Evolutionary conservation across 768 basidiomycete genomes (phyloP).

Genomic region (Mrakia blollopis): DNA sequence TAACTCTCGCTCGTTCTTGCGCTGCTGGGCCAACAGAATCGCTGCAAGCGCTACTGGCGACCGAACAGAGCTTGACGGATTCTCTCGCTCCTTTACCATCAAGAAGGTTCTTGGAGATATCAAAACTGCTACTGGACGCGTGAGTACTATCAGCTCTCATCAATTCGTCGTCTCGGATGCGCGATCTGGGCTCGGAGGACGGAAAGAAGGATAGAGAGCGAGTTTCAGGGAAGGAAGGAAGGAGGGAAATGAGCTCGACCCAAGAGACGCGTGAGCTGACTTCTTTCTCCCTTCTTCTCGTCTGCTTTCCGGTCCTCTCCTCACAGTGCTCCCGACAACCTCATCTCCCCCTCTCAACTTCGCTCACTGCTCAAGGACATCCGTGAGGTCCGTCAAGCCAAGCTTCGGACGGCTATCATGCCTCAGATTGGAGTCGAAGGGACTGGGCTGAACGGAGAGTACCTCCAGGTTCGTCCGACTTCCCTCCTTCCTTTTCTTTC

Average conservation of each 20-base stretch:
- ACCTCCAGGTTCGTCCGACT: conserved; percentile 65
- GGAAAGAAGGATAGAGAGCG: neutral
- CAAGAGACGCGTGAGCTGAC: neutral
- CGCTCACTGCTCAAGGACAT: conserved; percentile 84
- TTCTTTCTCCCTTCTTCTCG: no score
- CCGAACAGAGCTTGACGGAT: conserved; percentile 60
- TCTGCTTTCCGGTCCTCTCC: no score
- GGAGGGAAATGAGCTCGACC: neutral
- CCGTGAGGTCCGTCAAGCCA: conserved; percentile 92
- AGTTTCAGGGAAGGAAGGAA: neutral
- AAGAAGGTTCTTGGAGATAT: conserved; percentile 85
- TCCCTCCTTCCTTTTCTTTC: neutral
- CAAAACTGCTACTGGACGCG: conserved; percentile 91
- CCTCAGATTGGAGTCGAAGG: conserved; percentile 26
- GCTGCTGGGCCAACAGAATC: neutral
- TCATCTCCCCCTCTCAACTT: conserved; percentile 75
- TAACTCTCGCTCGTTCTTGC: neutral
- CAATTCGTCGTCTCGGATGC: neutral
- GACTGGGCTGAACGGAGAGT: conserved; percentile 67
- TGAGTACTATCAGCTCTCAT: conserved; percentile 47
- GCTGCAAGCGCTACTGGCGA: conserved; percentile 13
- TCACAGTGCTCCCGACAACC: conserved; percentile 84
- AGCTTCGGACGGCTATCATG: conserved; percentile 75
- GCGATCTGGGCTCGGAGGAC: neutral
- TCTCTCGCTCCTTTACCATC: conserved; percentile 66